Percentiles rank a stretch among this genome's conserved stretches.
Evolutionary conservation across 306 rosid species (phyloP).

Genomic region (Sicyos edulis): DNA sequence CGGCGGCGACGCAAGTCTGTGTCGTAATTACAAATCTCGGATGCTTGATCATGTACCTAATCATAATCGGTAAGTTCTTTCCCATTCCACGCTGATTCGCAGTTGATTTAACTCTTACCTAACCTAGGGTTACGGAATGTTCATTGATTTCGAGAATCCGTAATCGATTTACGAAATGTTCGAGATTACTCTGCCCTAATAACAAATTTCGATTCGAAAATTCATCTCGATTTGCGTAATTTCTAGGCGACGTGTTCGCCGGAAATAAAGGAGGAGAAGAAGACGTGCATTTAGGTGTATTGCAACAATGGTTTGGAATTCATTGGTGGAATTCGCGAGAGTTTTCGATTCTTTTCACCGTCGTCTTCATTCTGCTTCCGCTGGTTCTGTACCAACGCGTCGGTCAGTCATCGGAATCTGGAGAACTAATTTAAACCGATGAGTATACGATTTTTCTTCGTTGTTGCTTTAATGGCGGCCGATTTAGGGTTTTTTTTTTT

Average conservation of each 20-base stretch:
- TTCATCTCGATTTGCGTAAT: neutral
- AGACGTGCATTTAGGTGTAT: conserved; percentile 69
- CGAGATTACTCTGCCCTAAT: neutral
- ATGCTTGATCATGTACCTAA: conserved; percentile 63
- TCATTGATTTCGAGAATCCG: neutral
- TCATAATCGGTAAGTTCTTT: conserved; percentile 58
- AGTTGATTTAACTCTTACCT: neutral
- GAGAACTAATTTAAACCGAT: neutral
- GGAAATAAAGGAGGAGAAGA: conserved; percentile 45
- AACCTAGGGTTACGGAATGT: neutral
- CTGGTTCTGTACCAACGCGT: conserved; percentile 60
- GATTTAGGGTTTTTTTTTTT: neutral
- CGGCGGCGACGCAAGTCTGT: conserved; percentile 49
- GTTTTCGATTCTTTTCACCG: conserved; percentile 44
- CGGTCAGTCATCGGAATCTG: conserved; percentile 40
- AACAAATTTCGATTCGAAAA: neutral
- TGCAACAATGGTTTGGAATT: conserved; percentile 91
- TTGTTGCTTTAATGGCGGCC: neutral
- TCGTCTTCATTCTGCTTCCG: conserved; percentile 63
- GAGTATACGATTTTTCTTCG: neutral
- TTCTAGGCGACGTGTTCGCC: conserved; percentile 73
- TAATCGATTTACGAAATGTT: neutral
- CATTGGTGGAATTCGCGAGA: conserved; percentile 95
- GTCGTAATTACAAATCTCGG: conserved; percentile 71
- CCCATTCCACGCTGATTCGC: neutral